Conservation (phyloP, 495 filamentous ascomycete genomes). For the Aspergillus kassunensis region DNA sequence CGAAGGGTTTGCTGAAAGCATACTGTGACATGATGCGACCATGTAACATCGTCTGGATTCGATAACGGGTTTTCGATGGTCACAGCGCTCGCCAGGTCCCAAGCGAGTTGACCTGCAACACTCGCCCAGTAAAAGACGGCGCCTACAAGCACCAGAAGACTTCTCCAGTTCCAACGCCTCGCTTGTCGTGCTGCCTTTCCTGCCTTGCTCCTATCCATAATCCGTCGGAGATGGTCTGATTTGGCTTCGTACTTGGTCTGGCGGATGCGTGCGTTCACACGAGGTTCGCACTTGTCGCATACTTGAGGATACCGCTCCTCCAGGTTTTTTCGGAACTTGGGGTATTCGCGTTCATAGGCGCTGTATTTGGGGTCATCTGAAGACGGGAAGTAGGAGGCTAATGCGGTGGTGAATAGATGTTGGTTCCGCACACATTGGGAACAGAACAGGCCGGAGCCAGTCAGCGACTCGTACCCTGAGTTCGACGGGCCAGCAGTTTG, state of each 20-base stretch:
- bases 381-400: conserved; percentile 69
- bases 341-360: conserved; percentile 53
- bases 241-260: conserved; percentile 72
- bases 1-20: conserved; percentile 28
- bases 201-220: conserved; percentile 62
- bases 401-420: conserved; percentile 59
- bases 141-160: conserved; percentile 41
- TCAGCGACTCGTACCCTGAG: conserved; percentile 26
- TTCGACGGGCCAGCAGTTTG: conserved; percentile 26
- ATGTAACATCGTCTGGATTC: conserved; percentile 10
- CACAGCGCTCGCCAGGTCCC: conserved; percentile 35
- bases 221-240: conserved; percentile 67
- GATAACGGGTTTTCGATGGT: conserved; percentile 11
- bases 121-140: conserved; percentile 53
- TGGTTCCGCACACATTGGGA: conserved; percentile 77
- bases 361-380: conserved; percentile 60
- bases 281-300: conserved; percentile 69
- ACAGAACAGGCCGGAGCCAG: conserved; percentile 65
- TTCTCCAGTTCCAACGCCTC: conserved; percentile 48
- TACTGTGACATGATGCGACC: conserved; percentile 17
- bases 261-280: conserved; percentile 59
- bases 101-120: conserved; percentile 40
- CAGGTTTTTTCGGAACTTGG: conserved; percentile 56
- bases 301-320: conserved; percentile 81
- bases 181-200: conserved; percentile 36